Percentiles rank a stretch among this genome's conserved stretches.
Evolutionary conservation across 768 basidiomycete genomes (phyloP).

Genomic region (Tylopilus intermedius): DNA sequence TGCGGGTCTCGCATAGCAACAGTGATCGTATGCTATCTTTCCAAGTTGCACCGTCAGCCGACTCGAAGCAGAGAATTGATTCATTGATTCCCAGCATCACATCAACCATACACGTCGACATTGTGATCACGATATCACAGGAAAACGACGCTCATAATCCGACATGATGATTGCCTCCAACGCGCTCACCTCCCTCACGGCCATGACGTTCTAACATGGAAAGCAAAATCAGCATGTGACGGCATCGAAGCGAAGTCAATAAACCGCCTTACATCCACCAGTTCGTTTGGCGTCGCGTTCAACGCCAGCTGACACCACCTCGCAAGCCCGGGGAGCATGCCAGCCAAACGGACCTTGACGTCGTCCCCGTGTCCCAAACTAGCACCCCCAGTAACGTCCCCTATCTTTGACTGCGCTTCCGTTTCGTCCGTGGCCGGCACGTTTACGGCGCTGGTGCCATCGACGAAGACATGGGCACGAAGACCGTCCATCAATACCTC

Average conservation of each 20-base stretch:
- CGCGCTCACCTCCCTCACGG: constrained; percentile 57
- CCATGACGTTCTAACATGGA: constrained; percentile 49
- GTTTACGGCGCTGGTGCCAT: constrained; percentile 15
- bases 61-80: too few relatives aligned
- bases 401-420: constrained; percentile 5
- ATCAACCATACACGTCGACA: not conserved
- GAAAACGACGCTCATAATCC: constrained; percentile 52
- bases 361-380: constrained; percentile 25
- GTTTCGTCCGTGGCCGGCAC: constrained; percentile 9
- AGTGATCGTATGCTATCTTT: too few relatives aligned
- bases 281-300: constrained; percentile 67
- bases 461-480: constrained; percentile 57
- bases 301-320: constrained; percentile 71
- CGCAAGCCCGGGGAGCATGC: constrained; percentile 73
- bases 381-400: constrained; percentile 14
- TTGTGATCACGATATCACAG: constrained; percentile 13
- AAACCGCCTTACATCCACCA: constrained; percentile 66
- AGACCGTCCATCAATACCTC: constrained; percentile 60
- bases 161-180: constrained; percentile 73
- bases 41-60: too few relatives aligned
- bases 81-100: too few relatives aligned
- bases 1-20: too few relatives aligned
- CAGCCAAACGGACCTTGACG: constrained; percentile 64
- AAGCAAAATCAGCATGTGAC: constrained; percentile 1
- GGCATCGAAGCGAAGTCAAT: not conserved